Evolutionary conservation across 208 protist species (phyloP).

Genomic region (Phytomonas francai): DNA sequence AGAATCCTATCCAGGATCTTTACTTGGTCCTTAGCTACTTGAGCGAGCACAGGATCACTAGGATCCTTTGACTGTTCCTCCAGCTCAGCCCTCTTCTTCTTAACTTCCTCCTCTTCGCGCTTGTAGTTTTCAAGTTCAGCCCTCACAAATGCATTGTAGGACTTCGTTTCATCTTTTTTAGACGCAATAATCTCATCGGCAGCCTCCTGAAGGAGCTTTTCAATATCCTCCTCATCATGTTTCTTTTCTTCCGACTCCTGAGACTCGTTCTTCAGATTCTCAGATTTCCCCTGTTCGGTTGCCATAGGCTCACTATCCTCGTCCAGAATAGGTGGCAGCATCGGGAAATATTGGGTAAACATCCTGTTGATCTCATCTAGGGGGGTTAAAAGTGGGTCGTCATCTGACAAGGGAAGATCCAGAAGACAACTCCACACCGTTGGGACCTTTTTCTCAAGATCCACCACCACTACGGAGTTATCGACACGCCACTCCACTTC

Average conservation of each 20-base stretch:
- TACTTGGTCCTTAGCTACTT: constrained; percentile 39
- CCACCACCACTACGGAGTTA: constrained; percentile 36
- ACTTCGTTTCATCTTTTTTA: constrained; percentile 6
- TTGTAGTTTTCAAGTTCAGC: constrained; percentile 73
- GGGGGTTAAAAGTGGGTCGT: constrained; percentile 49
- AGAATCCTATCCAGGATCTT: constrained; percentile 65
- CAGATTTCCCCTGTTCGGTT: constrained; percentile 9
- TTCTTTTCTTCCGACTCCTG: constrained; percentile 11
- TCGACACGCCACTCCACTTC: constrained; percentile 82
- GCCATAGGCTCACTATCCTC: constrained; percentile 17
- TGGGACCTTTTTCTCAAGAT: constrained; percentile 52
- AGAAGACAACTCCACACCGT: constrained; percentile 71
- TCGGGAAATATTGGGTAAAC: constrained; percentile 56
- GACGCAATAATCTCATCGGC: constrained; percentile 46
- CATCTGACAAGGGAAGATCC: constrained; percentile 50
- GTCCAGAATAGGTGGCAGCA: constrained; percentile 35
- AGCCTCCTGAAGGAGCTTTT: constrained; percentile 72
- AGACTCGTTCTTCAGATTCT: constrained; percentile 20
- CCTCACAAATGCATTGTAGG: constrained; percentile 33
- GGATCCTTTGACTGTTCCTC: constrained; percentile 15
- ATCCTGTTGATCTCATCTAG: constrained; percentile 52
- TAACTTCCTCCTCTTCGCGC: constrained; percentile 59
- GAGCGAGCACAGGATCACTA: constrained; percentile 24
- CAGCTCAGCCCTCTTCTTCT: constrained; percentile 50
- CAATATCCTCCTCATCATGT: constrained; percentile 50